Evolutionary conservation across 1,284 basidiomycete genomes (phyloP).

Genomic region (Pyrrhoderma noxium): DNA sequence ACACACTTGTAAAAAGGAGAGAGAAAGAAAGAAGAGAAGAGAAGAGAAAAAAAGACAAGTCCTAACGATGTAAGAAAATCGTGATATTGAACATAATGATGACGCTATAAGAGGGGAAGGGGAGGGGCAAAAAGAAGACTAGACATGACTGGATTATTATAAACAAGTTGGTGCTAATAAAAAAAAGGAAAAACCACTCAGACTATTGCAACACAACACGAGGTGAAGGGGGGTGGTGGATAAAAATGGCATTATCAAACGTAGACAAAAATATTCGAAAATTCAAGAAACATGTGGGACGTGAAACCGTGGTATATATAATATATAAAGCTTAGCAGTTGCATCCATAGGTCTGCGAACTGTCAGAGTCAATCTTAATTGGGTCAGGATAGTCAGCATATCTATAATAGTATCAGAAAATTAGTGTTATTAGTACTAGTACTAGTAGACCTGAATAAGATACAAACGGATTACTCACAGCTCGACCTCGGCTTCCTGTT

Average conservation of each 20-base stretch:
- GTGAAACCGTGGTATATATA: conserved; percentile 1
- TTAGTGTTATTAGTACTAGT: conserved; percentile 6
- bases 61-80: not conserved
- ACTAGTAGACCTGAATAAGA: conserved; percentile 3
- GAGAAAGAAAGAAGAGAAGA: not conserved
- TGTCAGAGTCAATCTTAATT: conserved; percentile 93
- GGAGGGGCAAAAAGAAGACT: too few relatives aligned
- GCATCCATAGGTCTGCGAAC: conserved; percentile 87
- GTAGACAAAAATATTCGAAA: not conserved
- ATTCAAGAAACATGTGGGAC: not conserved
- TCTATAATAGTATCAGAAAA: conserved; percentile 35
- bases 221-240: not conserved
- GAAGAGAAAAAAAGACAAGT: not conserved
- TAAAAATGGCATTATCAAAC: not conserved
- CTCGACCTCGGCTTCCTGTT: conserved; percentile 95
- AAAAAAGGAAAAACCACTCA: not conserved
- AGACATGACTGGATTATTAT: not conserved
- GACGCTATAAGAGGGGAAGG: not conserved
- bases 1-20: too few relatives aligned
- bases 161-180: not conserved
- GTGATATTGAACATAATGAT: not conserved
- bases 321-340: conserved; percentile 74
- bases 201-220: not conserved
- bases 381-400: conserved; percentile 99
- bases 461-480: conserved; percentile 48